Evolutionary conservation across 495 filamentous ascomycete genomes (phyloP).

Genomic region (Annulohypoxylon nitens): DNA sequence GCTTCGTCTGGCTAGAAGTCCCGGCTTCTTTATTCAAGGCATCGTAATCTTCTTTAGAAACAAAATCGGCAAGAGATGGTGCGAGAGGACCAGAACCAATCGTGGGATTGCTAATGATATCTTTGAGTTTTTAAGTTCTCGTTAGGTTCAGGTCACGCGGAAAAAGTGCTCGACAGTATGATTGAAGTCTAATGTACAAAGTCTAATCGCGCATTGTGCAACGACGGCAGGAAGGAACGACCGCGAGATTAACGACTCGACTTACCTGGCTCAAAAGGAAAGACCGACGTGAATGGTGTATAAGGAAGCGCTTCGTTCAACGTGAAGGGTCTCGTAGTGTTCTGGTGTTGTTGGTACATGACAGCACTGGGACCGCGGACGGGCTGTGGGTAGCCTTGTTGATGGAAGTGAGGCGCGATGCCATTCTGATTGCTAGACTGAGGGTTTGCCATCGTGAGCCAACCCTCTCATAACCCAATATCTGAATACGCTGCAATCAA

Average conservation of each 20-base stretch:
- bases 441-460: constrained; percentile 54
- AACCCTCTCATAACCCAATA: constrained; percentile 7
- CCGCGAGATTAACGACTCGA: constrained; percentile 43
- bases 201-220: constrained; percentile 8
- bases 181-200: background rate
- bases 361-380: background rate
- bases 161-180: background rate
- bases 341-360: constrained; percentile 30
- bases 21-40: constrained; percentile 66
- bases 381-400: constrained; percentile 35
- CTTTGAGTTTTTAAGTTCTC: constrained; percentile 56
- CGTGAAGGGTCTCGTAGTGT: constrained; percentile 56
- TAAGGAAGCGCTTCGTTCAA: constrained; percentile 91
- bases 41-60: constrained; percentile 61
- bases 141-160: constrained; percentile 35
- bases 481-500: constrained; percentile 33
- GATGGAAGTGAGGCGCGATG: constrained; percentile 42
- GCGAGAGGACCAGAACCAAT: constrained; percentile 65
- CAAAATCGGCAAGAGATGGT: constrained; percentile 57
- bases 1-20: constrained; percentile 54
- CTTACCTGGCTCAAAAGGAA: constrained; percentile 86
- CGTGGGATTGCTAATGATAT: constrained; percentile 77
- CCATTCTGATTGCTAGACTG: constrained; percentile 48
- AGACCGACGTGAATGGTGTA: constrained; percentile 89
- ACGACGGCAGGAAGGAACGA: constrained; percentile 40